These are phyloP conservation scores for Gillenia trifoliata DNA, from an alignment of 306 rosid genomes.

Conservation along the genomic window DNA sequence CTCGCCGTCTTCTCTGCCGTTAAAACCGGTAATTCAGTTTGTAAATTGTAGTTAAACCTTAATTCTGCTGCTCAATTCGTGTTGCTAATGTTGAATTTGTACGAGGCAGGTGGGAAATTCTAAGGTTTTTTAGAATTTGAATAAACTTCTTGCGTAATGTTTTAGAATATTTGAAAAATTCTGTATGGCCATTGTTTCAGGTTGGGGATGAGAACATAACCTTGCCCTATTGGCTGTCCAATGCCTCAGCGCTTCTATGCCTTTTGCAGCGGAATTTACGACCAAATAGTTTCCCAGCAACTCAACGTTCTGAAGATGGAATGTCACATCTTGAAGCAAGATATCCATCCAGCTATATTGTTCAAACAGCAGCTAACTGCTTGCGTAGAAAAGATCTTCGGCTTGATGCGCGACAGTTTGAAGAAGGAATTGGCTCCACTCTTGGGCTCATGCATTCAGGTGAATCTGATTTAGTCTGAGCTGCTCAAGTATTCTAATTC, in stretches of 20 bases:
- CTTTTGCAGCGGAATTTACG: slow-evolving; percentile 84
- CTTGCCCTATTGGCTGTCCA: slow-evolving; percentile 91
- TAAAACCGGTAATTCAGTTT: slow-evolving; percentile 43
- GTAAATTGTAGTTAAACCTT: neutral
- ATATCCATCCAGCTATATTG: slow-evolving; percentile 92
- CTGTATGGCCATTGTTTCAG: slow-evolving; percentile 40
- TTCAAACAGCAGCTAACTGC: slow-evolving; percentile 97
- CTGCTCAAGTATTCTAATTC: slow-evolving; percentile 1
- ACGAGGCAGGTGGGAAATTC: slow-evolving; percentile 42
- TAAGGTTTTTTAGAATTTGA: neutral
- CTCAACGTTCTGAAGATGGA: slow-evolving; percentile 84
- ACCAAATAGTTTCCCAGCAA: slow-evolving; percentile 73
- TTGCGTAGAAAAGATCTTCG: slow-evolving; percentile 92
- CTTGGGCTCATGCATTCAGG: slow-evolving; percentile 87
- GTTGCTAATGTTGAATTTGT: neutral
- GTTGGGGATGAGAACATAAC: slow-evolving; percentile 67
- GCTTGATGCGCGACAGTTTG: slow-evolving; percentile 89
- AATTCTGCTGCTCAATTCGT: neutral
- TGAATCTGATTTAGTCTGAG: slow-evolving; percentile 26
- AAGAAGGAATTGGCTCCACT: slow-evolving; percentile 90
- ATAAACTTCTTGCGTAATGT: neutral
- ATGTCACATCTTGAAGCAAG: slow-evolving; percentile 80
- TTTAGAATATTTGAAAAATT: slow-evolving; percentile 13
- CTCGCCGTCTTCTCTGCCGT: slow-evolving; percentile 62
- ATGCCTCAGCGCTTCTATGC: slow-evolving; percentile 87